Conservation (phyloP, 108 stramenopile genomes). For the Skeletonema grethae region DNA sequence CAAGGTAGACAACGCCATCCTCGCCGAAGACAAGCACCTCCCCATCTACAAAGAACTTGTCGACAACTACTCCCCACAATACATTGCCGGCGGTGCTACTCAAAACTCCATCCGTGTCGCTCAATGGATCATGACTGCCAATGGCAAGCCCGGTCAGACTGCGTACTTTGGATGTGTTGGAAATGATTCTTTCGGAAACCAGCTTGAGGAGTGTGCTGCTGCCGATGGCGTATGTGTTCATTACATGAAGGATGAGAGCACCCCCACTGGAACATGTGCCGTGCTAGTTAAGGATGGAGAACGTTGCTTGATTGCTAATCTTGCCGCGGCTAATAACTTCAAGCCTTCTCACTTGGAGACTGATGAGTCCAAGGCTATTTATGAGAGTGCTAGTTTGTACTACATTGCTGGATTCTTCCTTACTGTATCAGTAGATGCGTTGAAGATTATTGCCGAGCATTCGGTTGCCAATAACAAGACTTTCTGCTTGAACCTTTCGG, state of each 20-base stretch:
- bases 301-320: constrained; percentile 94
- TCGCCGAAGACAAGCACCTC: constrained; percentile 98
- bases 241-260: constrained; percentile 94
- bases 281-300: constrained; percentile 95
- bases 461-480: constrained; percentile 88
- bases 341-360: constrained; percentile 92
- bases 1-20: constrained; percentile 92
- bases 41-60: constrained; percentile 93
- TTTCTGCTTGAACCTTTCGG: constrained; percentile 97
- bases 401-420: constrained; percentile 99
- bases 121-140: constrained; percentile 93
- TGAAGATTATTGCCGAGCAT: constrained; percentile 91
- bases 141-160: constrained; percentile 61
- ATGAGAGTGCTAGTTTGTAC: constrained; percentile 83
- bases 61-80: constrained; percentile 83
- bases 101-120: constrained; percentile 99
- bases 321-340: constrained; percentile 99
- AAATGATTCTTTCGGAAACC: constrained; percentile 82
- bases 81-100: constrained; percentile 99
- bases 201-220: constrained; percentile 87
- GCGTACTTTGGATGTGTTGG: constrained; percentile 97
- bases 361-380: constrained; percentile 89
- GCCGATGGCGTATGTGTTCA: constrained; percentile 94
- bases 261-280: constrained; percentile 99
- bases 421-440: constrained; percentile 94